phyloP scores from a whole-genome alignment of 2,329 filamentous ascomycete species.

The Botrytis aclada region DNA sequence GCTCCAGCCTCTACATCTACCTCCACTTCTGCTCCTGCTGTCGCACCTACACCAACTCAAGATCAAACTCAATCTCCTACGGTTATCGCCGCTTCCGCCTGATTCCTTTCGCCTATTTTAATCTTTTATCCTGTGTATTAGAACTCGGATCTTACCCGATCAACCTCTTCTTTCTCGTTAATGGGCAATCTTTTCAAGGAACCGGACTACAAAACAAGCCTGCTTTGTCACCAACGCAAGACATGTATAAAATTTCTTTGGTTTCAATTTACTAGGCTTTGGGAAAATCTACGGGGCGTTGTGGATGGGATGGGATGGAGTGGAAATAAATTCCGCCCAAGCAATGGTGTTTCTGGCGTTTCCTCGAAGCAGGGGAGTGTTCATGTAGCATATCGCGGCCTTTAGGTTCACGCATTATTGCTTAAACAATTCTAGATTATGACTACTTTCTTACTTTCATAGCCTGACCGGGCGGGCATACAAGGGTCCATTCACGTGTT shows the following conservation, averaged over 20 bases:
- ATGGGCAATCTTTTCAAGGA: neutral
- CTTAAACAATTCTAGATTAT: neutral
- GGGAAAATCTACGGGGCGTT: slow-evolving; percentile 7
- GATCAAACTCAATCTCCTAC: neutral
- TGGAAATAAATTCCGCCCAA: slow-evolving; percentile 18
- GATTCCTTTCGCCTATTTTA: slow-evolving; percentile 9
- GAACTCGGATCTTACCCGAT: neutral
- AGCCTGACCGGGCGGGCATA: neutral
- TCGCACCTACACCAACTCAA: slow-evolving; percentile 1
- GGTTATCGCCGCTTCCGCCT: slow-evolving; percentile 18
- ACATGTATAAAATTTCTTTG: slow-evolving; percentile 17
- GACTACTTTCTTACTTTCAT: neutral
- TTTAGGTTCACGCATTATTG: neutral
- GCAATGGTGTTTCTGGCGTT: slow-evolving; percentile 19
- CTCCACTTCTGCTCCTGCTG: neutral
- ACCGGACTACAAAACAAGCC: neutral
- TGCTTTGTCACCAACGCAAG: neutral
- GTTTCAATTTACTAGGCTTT: neutral
- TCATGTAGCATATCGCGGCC: slow-evolving; percentile 9
- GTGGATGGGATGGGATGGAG: neutral
- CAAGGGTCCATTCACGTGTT: neutral
- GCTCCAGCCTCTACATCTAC: slow-evolving; percentile 29
- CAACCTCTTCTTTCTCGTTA: neutral
- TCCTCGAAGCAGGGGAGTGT: neutral
- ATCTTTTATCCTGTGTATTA: slow-evolving; percentile 19